These are phyloP conservation scores for Calendula officinalis DNA, from an alignment of 129 eudicot genomes.

Conservation along the genomic window DNA sequence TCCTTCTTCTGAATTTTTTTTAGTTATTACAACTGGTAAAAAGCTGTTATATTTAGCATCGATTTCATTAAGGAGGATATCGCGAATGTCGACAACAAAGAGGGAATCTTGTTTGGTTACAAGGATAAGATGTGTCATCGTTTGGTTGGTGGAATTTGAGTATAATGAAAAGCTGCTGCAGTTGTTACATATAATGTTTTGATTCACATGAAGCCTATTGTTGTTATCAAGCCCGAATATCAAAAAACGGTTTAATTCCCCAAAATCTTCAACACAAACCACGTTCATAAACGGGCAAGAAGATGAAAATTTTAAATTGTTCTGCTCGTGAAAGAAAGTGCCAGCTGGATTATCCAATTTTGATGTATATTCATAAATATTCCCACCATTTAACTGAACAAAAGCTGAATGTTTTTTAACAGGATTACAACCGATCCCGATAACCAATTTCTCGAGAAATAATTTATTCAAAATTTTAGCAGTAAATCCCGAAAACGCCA, in stretches of 20 bases:
- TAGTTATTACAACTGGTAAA: slow-evolving; percentile 53
- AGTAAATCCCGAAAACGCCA: slow-evolving; percentile 68
- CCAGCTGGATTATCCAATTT: slow-evolving; percentile 29
- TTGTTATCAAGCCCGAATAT: slow-evolving; percentile 76
- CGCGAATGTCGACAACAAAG: slow-evolving; percentile 64
- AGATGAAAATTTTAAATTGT: slow-evolving; percentile 49
- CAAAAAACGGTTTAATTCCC: slow-evolving; percentile 40
- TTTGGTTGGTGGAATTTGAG: slow-evolving; percentile 59
- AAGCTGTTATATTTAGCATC: slow-evolving; percentile 65
- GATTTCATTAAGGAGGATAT: slow-evolving; percentile 49
- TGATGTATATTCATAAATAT: slow-evolving; percentile 49
- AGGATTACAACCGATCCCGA: slow-evolving; percentile 47
- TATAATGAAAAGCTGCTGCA: slow-evolving; percentile 80
- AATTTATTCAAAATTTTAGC: slow-evolving; percentile 35
- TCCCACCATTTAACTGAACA: slow-evolving; percentile 74
- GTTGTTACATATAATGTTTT: slow-evolving; percentile 66
- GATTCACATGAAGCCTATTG: slow-evolving; percentile 57
- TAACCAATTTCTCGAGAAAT: slow-evolving; percentile 45
- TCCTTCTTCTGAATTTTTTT: slow-evolving; percentile 54
- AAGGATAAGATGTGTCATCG: slow-evolving; percentile 67
- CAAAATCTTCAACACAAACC: slow-evolving; percentile 41
- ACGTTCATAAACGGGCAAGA: slow-evolving; percentile 83
- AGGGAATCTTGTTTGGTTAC: slow-evolving; percentile 83
- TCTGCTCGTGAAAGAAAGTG: slow-evolving; percentile 38
- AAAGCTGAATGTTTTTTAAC: slow-evolving; percentile 48